Percentiles rank a stretch among this genome's conserved stretches.
Evolutionary conservation across 768 basidiomycete species (phyloP).

Genomic region (Pulveroboletus sp.): DNA sequence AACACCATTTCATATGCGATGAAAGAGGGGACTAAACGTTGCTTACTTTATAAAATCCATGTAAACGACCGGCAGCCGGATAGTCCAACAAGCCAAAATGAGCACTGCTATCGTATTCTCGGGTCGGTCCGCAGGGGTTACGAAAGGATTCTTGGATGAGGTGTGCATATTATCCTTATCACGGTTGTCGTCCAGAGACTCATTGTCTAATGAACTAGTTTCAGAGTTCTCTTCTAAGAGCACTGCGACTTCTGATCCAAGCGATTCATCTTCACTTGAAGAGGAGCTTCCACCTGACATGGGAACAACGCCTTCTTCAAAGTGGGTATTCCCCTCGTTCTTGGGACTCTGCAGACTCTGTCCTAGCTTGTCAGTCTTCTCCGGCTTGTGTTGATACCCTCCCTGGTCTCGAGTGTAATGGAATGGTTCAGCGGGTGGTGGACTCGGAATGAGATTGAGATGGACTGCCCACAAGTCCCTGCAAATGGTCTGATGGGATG

Average conservation of each 20-base stretch:
- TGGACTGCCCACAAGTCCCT: constrained; percentile 80
- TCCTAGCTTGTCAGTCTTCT: constrained; percentile 1
- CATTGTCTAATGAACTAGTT: constrained; percentile 30
- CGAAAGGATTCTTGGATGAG: constrained; percentile 13
- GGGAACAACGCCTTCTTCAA: constrained; percentile 9
- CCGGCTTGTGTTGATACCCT: constrained; percentile 12
- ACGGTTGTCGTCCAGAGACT: constrained; percentile 15
- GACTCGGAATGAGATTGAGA: constrained; percentile 57
- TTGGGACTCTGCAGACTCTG: constrained; percentile 9
- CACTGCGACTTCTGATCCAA: constrained; percentile 36
- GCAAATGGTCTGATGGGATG: constrained; percentile 55
- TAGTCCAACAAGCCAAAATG: constrained; percentile 72
- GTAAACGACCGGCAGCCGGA: constrained; percentile 74
- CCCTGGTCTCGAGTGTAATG: constrained; percentile 42
- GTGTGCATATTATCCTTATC: constrained; percentile 4
- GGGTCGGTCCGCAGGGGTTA: constrained; percentile 36
- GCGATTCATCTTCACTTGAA: constrained; percentile 23
- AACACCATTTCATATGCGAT: constrained; percentile 1
- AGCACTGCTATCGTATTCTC: constrained; percentile 64
- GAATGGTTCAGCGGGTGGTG: constrained; percentile 61
- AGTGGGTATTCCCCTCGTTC: constrained; percentile 12
- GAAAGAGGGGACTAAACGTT: not conserved
- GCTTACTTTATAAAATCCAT: constrained; percentile 72
- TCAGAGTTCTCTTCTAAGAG: constrained; percentile 41
- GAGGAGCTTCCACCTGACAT: constrained; percentile 9